A percentile compares a stretch with the other conserved stretches of the same genome.
These are phyloP conservation scores for Davidsoniella neocaledoniae DNA, from an alignment of 2,329 filamentous ascomycete genomes.

Conservation along the genomic window DNA sequence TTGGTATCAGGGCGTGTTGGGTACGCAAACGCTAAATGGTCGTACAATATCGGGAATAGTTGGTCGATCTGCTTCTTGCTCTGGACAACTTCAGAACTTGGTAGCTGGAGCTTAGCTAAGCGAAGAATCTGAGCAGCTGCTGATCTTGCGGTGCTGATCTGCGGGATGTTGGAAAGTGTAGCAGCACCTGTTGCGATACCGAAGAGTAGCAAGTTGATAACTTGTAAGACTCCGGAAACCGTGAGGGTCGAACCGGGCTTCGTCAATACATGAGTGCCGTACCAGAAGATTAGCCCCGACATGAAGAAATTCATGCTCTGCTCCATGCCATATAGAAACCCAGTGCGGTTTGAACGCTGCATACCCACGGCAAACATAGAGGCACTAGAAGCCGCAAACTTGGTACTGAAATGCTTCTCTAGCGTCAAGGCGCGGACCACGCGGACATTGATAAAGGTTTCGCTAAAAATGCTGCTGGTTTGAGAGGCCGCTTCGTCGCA, in stretches of 20 bases:
- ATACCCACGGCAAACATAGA: constrained; percentile 38
- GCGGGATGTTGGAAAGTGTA: constrained; percentile 60
- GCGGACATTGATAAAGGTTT: constrained; percentile 63
- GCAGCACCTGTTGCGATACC: constrained; percentile 56
- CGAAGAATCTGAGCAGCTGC: constrained; percentile 57
- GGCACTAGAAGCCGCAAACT: constrained; percentile 25
- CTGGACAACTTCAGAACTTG: constrained; percentile 38
- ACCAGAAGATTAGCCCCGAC: constrained; percentile 69
- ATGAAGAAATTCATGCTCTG: constrained; percentile 57
- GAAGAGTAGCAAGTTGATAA: constrained; percentile 73
- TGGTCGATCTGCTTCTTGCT: constrained; percentile 21
- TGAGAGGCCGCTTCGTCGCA: constrained; percentile 42
- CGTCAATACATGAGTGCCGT: constrained; percentile 50
- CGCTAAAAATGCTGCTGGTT: constrained; percentile 37
- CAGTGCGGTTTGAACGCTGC: constrained; percentile 48
- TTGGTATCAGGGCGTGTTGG: constrained; percentile 34
- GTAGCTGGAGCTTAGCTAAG: constrained; percentile 42
- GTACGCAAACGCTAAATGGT: constrained; percentile 53
- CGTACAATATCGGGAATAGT: constrained; percentile 29
- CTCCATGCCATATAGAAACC: constrained; percentile 60
- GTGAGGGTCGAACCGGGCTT: constrained; percentile 23
- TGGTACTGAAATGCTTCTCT: constrained; percentile 51
- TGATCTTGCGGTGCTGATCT: constrained; percentile 57
- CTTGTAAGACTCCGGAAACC: constrained; percentile 47
- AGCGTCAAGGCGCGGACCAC: constrained; percentile 62